phyloP scores from a whole-genome alignment of 768 basidiomycete species.

The Suillus lakei region DNA sequence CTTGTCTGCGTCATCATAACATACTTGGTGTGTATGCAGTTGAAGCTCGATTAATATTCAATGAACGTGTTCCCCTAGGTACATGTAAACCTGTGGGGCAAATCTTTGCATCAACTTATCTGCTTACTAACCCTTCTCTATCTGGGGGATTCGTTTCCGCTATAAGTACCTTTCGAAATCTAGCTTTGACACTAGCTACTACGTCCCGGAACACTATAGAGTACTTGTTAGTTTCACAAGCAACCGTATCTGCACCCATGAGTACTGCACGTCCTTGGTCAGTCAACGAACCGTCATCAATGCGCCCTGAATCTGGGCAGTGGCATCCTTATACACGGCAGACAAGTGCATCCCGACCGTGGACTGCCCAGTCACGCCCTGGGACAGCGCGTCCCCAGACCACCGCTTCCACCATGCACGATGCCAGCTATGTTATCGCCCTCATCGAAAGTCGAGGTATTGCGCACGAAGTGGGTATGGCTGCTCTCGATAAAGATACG shows the following conservation, averaged over 20 bases:
- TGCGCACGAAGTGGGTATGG: slow-evolving; percentile 85
- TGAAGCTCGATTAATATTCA: too few relatives aligned
- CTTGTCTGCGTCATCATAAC: too few relatives aligned
- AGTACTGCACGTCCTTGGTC: not conserved
- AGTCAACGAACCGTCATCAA: slow-evolving; percentile 13
- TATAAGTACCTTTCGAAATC: too few relatives aligned
- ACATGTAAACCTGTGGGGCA: too few relatives aligned
- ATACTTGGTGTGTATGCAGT: too few relatives aligned
- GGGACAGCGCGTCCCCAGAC: slow-evolving; percentile 65
- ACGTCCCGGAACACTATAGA: too few relatives aligned
- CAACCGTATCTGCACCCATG: not conserved
- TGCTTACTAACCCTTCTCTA: too few relatives aligned
- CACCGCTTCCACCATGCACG: slow-evolving; percentile 58
- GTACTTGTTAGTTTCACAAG: not conserved
- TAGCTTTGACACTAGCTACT: too few relatives aligned
- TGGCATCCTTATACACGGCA: slow-evolving; percentile 14
- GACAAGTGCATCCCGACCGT: slow-evolving; percentile 43
- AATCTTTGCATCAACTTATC: too few relatives aligned
- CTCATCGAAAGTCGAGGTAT: slow-evolving; percentile 79
- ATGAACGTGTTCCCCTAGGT: too few relatives aligned
- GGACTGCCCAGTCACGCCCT: slow-evolving; percentile 59
- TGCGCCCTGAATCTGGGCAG: slow-evolving; percentile 19
- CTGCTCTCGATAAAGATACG: slow-evolving; percentile 81
- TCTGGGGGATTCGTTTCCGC: too few relatives aligned
- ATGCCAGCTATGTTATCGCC: slow-evolving; percentile 68